A percentile compares a stretch with the other conserved stretches of the same genome.
Conservation (phyloP, 192 early-diverging fungal species). For the Geosiphon pyriformis region DNA sequence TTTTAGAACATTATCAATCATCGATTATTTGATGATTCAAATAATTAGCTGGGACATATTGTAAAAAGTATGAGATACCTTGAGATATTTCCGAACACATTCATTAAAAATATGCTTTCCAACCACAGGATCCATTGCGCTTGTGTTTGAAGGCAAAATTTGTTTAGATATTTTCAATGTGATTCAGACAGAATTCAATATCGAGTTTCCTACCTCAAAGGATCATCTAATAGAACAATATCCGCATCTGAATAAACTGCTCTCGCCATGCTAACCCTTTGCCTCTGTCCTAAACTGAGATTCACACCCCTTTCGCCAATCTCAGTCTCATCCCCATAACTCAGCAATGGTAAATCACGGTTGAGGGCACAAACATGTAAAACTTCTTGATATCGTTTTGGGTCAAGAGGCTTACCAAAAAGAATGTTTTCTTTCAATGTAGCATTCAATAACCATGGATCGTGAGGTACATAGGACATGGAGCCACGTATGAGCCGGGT, state of each 20-base stretch:
- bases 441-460: constrained; percentile 66
- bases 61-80: constrained; percentile 18
- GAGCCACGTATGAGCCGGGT: constrained; percentile 47
- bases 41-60: not conserved
- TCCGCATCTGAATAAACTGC: constrained; percentile 63
- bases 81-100: constrained; percentile 42
- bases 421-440: constrained; percentile 76
- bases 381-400: constrained; percentile 50
- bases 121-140: constrained; percentile 40
- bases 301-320: constrained; percentile 68
- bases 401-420: constrained; percentile 63
- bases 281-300: constrained; percentile 67
- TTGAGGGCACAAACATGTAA: constrained; percentile 56
- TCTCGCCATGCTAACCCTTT: constrained; percentile 59
- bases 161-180: not conserved
- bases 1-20: too few relatives aligned
- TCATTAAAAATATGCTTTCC: constrained; percentile 49
- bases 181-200: constrained; percentile 6
- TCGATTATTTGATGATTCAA: not conserved
- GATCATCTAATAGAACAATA: constrained; percentile 67
- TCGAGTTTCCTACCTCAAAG: constrained; percentile 35
- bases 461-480: constrained; percentile 59
- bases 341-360: constrained; percentile 57
- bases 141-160: constrained; percentile 33
- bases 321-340: constrained; percentile 62